Evolutionary conservation across 2,329 filamentous ascomycete genomes (phyloP).

Genomic region (Fusarium newnesense): DNA sequence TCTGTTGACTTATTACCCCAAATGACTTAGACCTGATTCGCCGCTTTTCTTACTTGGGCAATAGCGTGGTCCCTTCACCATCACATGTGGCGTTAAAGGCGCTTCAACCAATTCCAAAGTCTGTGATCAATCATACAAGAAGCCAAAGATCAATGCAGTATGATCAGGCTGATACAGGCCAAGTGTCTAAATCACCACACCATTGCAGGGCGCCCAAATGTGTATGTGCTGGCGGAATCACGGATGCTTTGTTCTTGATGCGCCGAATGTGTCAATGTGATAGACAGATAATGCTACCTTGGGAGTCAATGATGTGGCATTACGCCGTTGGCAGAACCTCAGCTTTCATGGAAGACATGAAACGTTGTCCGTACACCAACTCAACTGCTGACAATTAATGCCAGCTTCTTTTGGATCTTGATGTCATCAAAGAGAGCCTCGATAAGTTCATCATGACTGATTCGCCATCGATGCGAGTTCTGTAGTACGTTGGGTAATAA

Average conservation of each 20-base stretch:
- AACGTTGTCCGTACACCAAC: slow-evolving; percentile 5
- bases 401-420: slow-evolving; percentile 2
- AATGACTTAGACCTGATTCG: slow-evolving; percentile 23
- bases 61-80: slow-evolving; percentile 14
- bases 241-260: slow-evolving; percentile 5
- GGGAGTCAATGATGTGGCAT: slow-evolving; percentile 40
- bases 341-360: slow-evolving; percentile 8
- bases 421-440: neutral
- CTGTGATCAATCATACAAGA: neutral
- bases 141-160: neutral
- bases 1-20: slow-evolving; percentile 33
- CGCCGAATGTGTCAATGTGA: slow-evolving; percentile 13
- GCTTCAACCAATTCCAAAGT: slow-evolving; percentile 34
- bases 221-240: slow-evolving; percentile 24
- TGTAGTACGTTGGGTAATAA: neutral
- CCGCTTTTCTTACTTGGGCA: slow-evolving; percentile 18
- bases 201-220: neutral
- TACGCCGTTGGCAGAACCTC: slow-evolving; percentile 31
- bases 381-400: neutral
- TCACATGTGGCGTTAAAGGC: slow-evolving; percentile 21
- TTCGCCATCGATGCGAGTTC: neutral
- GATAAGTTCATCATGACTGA: neutral
- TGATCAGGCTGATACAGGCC: slow-evolving; percentile 7
- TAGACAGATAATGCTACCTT: slow-evolving; percentile 23
- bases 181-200: neutral